These are phyloP conservation scores for Citrus unshiu DNA, from an alignment of 345 rosid genomes.

Conservation along the genomic window DNA sequence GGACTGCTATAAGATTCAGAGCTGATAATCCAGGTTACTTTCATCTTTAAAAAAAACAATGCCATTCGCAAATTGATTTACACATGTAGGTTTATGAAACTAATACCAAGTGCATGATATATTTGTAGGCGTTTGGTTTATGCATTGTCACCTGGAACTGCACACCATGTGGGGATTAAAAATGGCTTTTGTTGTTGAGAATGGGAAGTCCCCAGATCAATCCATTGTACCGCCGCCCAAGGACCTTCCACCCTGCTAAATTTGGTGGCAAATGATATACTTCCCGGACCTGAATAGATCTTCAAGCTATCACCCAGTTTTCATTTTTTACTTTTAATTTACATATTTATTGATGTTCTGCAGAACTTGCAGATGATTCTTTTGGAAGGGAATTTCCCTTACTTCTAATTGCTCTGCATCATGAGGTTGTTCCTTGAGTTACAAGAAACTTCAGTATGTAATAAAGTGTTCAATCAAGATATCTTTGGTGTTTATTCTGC, in stretches of 20 bases:
- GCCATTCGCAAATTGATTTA: background rate
- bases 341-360: constrained; percentile 5
- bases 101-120: background rate
- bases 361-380: constrained; percentile 28
- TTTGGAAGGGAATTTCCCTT: constrained; percentile 14
- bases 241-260: constrained; percentile 49
- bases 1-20: constrained; percentile 24
- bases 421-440: constrained; percentile 25
- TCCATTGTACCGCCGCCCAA: constrained; percentile 44
- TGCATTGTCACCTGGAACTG: constrained; percentile 41
- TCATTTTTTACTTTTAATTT: background rate
- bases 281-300: background rate
- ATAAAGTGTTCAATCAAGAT: constrained; percentile 9
- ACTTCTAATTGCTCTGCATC: constrained; percentile 11
- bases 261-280: background rate
- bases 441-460: background rate
- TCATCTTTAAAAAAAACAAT: background rate
- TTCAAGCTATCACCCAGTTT: background rate
- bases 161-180: constrained; percentile 59
- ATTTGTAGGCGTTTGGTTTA: constrained; percentile 48
- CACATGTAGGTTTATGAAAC: background rate
- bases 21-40: constrained; percentile 22
- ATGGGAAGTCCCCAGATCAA: constrained; percentile 40
- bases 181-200: constrained; percentile 54
- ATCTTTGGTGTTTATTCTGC: background rate